A percentile compares a stretch with the other conserved stretches of the same genome.
Conservation (phyloP, 73 alveolate species). For the Paramecium octaurelia region DNA sequence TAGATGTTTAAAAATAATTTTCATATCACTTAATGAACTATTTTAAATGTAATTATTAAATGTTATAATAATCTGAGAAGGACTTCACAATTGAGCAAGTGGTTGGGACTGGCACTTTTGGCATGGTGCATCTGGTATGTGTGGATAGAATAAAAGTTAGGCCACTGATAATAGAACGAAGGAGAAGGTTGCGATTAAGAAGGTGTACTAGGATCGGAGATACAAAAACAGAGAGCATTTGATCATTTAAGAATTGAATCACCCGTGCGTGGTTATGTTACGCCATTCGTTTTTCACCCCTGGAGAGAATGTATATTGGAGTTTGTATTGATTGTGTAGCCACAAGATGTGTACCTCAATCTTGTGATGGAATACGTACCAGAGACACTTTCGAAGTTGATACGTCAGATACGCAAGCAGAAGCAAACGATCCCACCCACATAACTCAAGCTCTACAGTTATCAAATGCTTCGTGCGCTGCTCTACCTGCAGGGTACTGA, state of each 20-base stretch:
- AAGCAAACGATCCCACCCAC: constrained; percentile 73
- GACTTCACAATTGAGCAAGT: constrained; percentile 56
- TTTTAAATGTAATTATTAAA: neutral
- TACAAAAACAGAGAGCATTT: constrained; percentile 88
- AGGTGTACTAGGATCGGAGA: constrained; percentile 82
- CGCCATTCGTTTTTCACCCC: constrained; percentile 83
- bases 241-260: constrained; percentile 84
- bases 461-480: constrained; percentile 82
- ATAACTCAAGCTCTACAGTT: constrained; percentile 86
- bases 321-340: constrained; percentile 39
- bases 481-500: constrained; percentile 73
- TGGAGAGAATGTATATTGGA: constrained; percentile 65
- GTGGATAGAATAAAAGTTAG: constrained; percentile 22
- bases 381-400: constrained; percentile 75
- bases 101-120: constrained; percentile 92
- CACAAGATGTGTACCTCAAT: constrained; percentile 81
- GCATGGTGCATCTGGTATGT: constrained; percentile 82
- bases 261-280: constrained; percentile 81
- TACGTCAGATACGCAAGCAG: constrained; percentile 72
- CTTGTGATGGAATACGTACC: constrained; percentile 94
- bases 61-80: neutral
- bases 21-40: neutral
- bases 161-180: constrained; percentile 77
- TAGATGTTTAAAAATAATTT: neutral
- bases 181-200: constrained; percentile 82